Base-by-base conservation (phyloP, 495 filamentous ascomycete genomes). In the Trichoderma asperelloides region DNA sequence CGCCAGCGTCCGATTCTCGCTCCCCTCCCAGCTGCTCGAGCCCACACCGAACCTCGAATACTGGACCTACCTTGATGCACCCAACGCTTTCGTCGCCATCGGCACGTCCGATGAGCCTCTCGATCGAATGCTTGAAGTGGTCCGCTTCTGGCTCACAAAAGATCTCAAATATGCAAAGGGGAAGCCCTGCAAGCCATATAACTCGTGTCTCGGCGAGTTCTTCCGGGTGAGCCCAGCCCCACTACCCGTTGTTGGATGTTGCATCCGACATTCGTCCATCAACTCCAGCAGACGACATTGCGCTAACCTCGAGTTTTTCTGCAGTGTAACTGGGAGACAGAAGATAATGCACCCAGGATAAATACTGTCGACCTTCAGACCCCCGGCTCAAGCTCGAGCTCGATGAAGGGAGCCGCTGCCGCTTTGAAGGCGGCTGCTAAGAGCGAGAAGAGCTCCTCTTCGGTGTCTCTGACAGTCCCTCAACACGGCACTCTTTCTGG, bases 151-250 rank as follows among this genome's bases (percentile, higher is more conserved):
- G 95, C 98, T 97, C 70, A 97, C 95, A 28, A 98, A 98, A 74
- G 95, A 98, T 74, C 75, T 98, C 83, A 98, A 98, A 86, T 98
- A 97, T 72, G 91, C 96, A 70, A 98, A 98, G 76, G 94, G 95
- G 60, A 96, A 93, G 79, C 95, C 95, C 12, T 97, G 92, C 85
- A 98, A 98, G 76, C 95, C 95, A 8, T 98, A 98, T 78, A 98
- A 98, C 76, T 97, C 93, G 45, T 91, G 91, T 9, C 77, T 98
- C 49, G 95, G 95, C n/a, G 95, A 98, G 78, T 98, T 97, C 78
- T 98, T 98, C 78, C 84, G 95, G 78, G 91, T 92, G 81, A 73
- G 85, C 81, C 18, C n/a, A 51, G 47, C n/a, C 8, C 47, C 47
- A 21, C 47, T 21, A 51, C n/a, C 47, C 47, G 1, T 7, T 4